Base-by-base conservation (phyloP, 306 rosid species). In the Cicer arietinum region DNA sequence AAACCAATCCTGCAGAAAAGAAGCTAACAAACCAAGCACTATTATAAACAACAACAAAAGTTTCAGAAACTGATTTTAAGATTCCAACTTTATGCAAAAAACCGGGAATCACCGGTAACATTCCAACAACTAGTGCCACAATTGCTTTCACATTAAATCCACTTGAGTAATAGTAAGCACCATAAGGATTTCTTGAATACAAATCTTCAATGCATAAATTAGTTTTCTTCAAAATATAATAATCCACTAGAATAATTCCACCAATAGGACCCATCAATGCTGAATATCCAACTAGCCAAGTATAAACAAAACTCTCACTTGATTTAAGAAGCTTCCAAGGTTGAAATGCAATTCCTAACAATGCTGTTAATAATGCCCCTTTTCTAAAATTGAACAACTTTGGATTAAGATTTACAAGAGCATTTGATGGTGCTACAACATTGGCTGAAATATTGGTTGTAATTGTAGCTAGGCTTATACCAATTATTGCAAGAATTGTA, bases 261-360 rank as follows among this genome's bases (percentile, higher is more conserved):
- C 88, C 96, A 69, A 91, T 88, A 7, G 98, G 98, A 67, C 96
- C 98, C 84, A 88, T 45, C 14, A 91, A 57, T 2, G 98, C 97
- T 39, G 98, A 93, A 69, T 93, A 88, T n/a, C 98, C 96, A 68
- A 93, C 88, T 13, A 93, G 85, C 98, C 98, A 93, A 6, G 96
- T 91, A 40, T 91, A 89, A 2, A 93, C 98, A 74, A 91, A 93
- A 81, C 96, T 89, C 89, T 91, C 97, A 74, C 98, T 91, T 18
- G 98, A 93, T 20, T 69, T 74, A 0, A 93, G 83, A 45, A 93
- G 96, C 84, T 90, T 82, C 98, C 97, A 93, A 0, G 98, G 98
- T 25, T 93, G 98, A 53, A 93, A 93, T 30, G 83, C 89, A 61
- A 93, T 89, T 18, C 98, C 98, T 62, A 93, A 78, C 17, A 91